Base-by-base conservation (phyloP, 176 grass and related monocot species). In the Hsuehochloa calcarea region DNA sequence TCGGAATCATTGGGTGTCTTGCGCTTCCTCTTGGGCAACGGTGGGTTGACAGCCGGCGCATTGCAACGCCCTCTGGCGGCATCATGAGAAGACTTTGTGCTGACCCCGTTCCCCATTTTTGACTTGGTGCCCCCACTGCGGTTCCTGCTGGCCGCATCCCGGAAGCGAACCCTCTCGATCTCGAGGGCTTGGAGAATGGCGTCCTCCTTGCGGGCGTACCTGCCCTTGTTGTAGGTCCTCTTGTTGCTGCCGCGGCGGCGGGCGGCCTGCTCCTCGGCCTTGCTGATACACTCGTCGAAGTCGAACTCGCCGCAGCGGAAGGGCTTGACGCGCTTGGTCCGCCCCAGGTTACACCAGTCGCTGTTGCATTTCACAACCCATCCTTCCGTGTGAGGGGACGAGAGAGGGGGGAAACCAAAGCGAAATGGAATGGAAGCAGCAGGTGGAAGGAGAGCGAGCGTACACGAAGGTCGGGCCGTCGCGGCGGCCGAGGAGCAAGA, bases 1-100 rank as follows among this genome's bases (percentile, higher is more conserved):
- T 95, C 93, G 3, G 80, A 95, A 75, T 95, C 90, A 76, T 92
- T 86, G 68, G 93, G 93, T 3, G 93, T 92, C 76, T 80, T 90
- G 82, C 90, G 84, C 77, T 87, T 90, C 82, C 74, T 89, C 51
- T 77, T 87, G 26, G 38, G 47, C 5, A 45, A 8, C 0, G 77
- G 63, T 5, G 65, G 34, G 20, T 64, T 14, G 5, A 38, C 56
- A 22, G 14, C 1, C 1, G 56, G 41, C 41, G 41, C 41, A 13
- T 13, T 2, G 0, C 11, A 46, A 13, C 11, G 11, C 2, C 31
- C 59, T 27, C 7, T 50, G 17, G 29, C 1, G 11, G 46, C 46
- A 76, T 51, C 26, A 49, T 39, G 40, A 14, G 10, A 74, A 11
- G 71, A 54, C 49, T 52, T 34, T 5, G 13, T 74, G 47, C 15